Evolutionary conservation across 2,329 filamentous ascomycete species (phyloP).

Genomic region (Capronia coronata): DNA sequence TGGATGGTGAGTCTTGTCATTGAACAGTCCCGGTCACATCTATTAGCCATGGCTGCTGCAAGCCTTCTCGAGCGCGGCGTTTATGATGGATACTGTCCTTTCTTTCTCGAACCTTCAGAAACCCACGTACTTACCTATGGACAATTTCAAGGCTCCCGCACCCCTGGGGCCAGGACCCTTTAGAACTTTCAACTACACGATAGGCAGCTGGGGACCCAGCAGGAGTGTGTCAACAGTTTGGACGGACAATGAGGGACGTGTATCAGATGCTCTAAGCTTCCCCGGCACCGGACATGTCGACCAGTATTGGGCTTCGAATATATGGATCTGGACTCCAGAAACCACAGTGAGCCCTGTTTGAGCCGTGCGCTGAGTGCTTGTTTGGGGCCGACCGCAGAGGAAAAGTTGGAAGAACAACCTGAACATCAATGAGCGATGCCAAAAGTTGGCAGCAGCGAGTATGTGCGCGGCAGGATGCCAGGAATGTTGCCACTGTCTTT

Average conservation of each 20-base stretch:
- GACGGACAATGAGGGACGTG: constrained; percentile 4
- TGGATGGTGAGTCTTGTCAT: constrained; percentile 1
- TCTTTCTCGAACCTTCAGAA: not conserved
- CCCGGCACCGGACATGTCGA: constrained; percentile 7
- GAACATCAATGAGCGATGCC: no score
- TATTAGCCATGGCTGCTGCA: not conserved
- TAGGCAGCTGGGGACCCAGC: constrained; percentile 10
- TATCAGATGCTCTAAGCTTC: not conserved
- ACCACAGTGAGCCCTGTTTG: not conserved
- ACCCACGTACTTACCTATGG: not conserved
- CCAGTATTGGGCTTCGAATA: constrained; percentile 7
- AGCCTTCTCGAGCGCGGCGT: not conserved
- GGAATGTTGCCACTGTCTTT: no score
- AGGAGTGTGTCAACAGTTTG: constrained; percentile 7
- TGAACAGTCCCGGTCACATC: not conserved
- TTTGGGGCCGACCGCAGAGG: not conserved
- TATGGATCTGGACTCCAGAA: constrained; percentile 8
- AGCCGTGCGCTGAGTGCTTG: not conserved
- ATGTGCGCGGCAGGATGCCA: no score
- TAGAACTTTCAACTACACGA: constrained; percentile 7
- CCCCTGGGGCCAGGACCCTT: constrained; percentile 7
- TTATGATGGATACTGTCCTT: not conserved
- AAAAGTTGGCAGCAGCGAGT: no score
- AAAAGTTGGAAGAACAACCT: not conserved
- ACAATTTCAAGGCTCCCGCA: constrained; percentile 1